Evolutionary conservation across 2,329 filamentous ascomycete species (phyloP), one percentile per base, ranked within the genome.

Genomic region (Drechslerella coelobrocha): DNA sequence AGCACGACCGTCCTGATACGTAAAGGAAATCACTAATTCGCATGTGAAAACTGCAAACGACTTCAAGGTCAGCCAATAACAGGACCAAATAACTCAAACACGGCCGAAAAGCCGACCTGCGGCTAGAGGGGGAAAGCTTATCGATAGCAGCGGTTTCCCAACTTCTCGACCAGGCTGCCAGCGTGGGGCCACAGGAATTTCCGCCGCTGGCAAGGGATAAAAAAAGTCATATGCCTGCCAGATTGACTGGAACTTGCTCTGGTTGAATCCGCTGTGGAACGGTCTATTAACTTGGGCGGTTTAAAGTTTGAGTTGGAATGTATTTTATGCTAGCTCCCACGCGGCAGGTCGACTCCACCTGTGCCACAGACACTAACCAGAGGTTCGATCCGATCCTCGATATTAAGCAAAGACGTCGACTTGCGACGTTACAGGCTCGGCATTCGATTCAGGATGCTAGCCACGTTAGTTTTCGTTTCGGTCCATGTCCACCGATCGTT

Each of bases 311-410:
- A 39, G 34, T 39, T 14, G 34, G 34, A 14, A 39, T 34, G 7
- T 34, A 34, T 39, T 39, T n/a, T 39, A 14, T 10, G 17, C 12
- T n/a, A 14, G 12, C 12, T 10, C 12, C 12, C 17, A n/a, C 34
- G 17, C 12, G 34, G 17, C 34, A 2, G 12, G 4, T 19, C 21
- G 12, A 50, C 51, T 26, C 47, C 48, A 60, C 61, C 4, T 39
- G 34, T 14, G 34, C 34, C 34, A 39, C 12, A 14, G 3, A 39
- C 43, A 37, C 61, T 59, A 65, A 37, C 61, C 52, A 2, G 31
- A 29, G 61, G 48, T 37, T 52, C 52, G 61, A 65, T 55, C 61
- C 61, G 61, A 65, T 65, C 61, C 61, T 57, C 47, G 61, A 59
- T 65, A 39, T 27, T 34, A 39, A 14, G 12, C 12, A 10, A 39